Percentiles rank a stretch among this genome's conserved stretches.
Evolutionary conservation across 2,329 filamentous ascomycete species (phyloP).

Genomic region (Cladosporium sp.): DNA sequence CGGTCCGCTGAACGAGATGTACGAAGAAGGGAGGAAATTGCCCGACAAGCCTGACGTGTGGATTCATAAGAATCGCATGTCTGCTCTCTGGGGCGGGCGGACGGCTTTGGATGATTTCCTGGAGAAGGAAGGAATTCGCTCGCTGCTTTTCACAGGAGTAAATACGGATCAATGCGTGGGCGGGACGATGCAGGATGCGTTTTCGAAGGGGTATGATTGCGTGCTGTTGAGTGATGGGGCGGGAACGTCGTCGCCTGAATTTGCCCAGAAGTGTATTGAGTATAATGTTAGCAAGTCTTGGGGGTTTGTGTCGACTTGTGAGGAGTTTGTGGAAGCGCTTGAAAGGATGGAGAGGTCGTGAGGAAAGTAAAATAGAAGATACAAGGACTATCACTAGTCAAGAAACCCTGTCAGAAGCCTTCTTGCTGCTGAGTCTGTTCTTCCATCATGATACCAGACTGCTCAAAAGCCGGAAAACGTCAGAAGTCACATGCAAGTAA

Average conservation of each 20-base stretch:
- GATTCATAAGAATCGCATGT: constrained; percentile 56
- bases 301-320: constrained; percentile 30
- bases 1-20: constrained; percentile 40
- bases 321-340: constrained; percentile 28
- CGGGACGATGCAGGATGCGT: constrained; percentile 53
- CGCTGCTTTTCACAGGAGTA: constrained; percentile 55
- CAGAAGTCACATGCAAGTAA: too few relatives aligned
- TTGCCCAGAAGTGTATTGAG: constrained; percentile 33
- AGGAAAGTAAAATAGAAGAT: too few relatives aligned
- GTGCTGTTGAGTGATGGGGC: constrained; percentile 53
- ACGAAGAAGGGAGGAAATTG: constrained; percentile 28
- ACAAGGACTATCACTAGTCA: too few relatives aligned
- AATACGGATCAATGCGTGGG: constrained; percentile 61
- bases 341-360: neutral
- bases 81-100: constrained; percentile 49
- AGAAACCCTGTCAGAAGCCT: too few relatives aligned
- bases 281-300: constrained; percentile 33
- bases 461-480: too few relatives aligned
- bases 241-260: constrained; percentile 46
- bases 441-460: too few relatives aligned
- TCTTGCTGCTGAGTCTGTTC: too few relatives aligned
- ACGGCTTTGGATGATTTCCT: constrained; percentile 44
- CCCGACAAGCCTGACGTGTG: constrained; percentile 41
- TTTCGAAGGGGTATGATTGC: constrained; percentile 53
- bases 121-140: constrained; percentile 39